Evolutionary conservation across 2,329 filamentous ascomycete genomes (phyloP), one percentile per base, ranked within the genome.

Genomic region (Aureobasidium sp.): DNA sequence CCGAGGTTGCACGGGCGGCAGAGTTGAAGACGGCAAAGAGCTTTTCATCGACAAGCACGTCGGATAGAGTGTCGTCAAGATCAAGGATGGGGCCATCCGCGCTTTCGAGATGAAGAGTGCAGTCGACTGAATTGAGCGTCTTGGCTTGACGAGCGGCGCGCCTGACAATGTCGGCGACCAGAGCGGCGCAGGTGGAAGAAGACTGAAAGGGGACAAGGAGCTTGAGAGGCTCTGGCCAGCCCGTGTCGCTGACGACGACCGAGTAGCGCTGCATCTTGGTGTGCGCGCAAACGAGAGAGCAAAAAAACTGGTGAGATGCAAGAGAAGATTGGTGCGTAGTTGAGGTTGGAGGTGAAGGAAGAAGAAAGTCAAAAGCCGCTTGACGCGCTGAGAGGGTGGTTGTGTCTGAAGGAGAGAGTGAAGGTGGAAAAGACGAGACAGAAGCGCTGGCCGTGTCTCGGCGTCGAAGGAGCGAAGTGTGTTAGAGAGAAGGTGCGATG

Each of bases 21-120:
- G 53, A 14, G 12, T 31, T 53, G 57, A 64, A 66, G 9, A 65
- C 64, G 3, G 70, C 70, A 55, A 68, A 71, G 17, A 72, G 44
- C 29, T 60, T 65, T 37, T 72, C 70, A 7, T 68, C 64, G 14
- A 56, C 37, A 34, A 70, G 55, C 4, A 69, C 63, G 62, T 71
- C 67, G 1, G 64, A 64, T 11, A 73, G 65, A 5, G 67, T 37
- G 53, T 72, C 70, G n/a, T 69, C 64, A 4, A 27, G 39, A 53
- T 71, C 70, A 17, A 71, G 63, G 31, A 70, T 65, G n/a, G n/a
- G n/a, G n/a, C n/a, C n/a, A n/a, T n/a, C n/a, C n/a, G n/a, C n/a
- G n/a, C n/a, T n/a, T n/a, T n/a, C n/a, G n/a, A n/a, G n/a, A n/a
- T n/a, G n/a, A n/a, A n/a, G 61, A 2, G 66, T 68, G 45, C 64